Evolutionary conservation across 75 land plant genomes (phyloP), one percentile per base, ranked within the genome.

Genomic region (Pinus taeda): DNA sequence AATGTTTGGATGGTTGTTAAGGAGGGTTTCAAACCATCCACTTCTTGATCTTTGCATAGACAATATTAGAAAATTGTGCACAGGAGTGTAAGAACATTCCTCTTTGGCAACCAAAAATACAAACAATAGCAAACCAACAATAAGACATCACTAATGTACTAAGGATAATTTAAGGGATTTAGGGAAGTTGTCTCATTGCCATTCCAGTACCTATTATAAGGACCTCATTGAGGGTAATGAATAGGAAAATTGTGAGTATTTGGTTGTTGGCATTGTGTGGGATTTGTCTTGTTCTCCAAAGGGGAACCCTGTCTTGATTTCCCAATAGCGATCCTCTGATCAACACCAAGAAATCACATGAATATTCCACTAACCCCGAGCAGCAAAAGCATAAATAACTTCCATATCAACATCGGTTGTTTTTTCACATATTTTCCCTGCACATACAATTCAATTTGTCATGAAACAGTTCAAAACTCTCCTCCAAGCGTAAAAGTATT

Each of bases 1-100:
- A 12, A 95, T 76, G 60, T 95, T 95, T 12, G 90, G 85, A 75
- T 95, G 98, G 70, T 89, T 90, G 57, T 95, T 95, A 11, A 95
- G 85, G 15, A 95, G 88, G 33, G 98, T 93, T 79, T 95, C 98
- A 86, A 95, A 95, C 98, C 98, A 95, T 56, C 98, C 98, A 86
- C 98, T 95, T 37, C 98, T 93, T 36, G 93, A 89, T 60, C 98
- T 87, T 83, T 95, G 98, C 85, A 84, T 93, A 15, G 95, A 90
- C 59, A 95, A 76, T 69, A 95, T 84, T 20, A 87, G 93, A 83
- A 95, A 95, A 56, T 76, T 80, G 57, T 93, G 90, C 15, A 95
- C 98, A 78, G 95, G 90, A 73, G 87, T 85, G 83, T 95, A 93
- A 1, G 74, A 53, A 74, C 98, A 95, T 79, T 95, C 93, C 71